Evolutionary conservation across 768 basidiomycete species (phyloP).

Genomic region (Mycena indigotica): DNA sequence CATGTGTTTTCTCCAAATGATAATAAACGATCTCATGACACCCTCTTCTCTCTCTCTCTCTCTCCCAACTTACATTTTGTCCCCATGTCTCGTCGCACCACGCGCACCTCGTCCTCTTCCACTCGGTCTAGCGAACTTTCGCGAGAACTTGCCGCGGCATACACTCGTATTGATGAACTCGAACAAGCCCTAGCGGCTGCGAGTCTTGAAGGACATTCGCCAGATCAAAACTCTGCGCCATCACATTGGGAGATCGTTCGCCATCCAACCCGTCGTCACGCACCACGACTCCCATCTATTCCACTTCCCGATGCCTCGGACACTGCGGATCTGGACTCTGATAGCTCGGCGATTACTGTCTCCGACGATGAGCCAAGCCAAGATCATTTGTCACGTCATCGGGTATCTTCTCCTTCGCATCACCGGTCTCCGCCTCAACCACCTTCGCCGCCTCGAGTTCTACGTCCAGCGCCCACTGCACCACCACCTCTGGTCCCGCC

Average conservation of each 20-base stretch:
- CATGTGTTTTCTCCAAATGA: not conserved
- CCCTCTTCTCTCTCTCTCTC: not conserved
- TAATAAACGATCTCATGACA: not conserved
- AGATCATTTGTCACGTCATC: not conserved
- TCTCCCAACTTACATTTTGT: not conserved
- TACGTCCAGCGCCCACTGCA: not conserved
- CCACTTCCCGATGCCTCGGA: not conserved
- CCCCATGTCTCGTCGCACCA: not conserved
- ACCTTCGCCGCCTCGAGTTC: not conserved
- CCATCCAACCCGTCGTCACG: not conserved
- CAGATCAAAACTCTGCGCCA: not conserved
- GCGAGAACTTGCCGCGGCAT: not conserved
- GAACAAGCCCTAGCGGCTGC: not conserved
- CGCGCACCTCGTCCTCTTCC: not conserved
- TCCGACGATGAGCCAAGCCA: not conserved
- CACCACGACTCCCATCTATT: not conserved
- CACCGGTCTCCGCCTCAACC: not conserved
- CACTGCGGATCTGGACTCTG: not conserved
- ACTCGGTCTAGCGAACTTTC: not conserved
- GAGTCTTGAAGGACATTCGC: not conserved
- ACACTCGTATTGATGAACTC: not conserved
- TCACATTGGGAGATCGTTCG: not conserved
- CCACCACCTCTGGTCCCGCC: not conserved
- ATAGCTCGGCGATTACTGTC: not conserved
- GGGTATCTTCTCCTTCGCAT: too few species aligned